These are phyloP conservation scores for Serendipita indica DNA, from an alignment of 768 basidiomycete genomes.

Conservation along the genomic window DNA sequence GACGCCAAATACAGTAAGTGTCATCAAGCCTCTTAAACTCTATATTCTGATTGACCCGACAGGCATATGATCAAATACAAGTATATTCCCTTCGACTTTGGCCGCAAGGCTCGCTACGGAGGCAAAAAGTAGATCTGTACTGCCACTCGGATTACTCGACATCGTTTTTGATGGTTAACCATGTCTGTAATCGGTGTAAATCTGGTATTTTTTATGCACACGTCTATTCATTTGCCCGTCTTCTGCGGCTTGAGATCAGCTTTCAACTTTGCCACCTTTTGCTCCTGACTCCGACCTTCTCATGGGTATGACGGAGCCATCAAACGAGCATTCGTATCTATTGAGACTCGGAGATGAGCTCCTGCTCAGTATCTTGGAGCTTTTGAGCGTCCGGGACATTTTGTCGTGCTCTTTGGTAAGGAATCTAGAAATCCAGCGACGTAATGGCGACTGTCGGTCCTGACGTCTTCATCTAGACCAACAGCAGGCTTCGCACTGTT, in stretches of 20 bases:
- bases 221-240: too few species aligned
- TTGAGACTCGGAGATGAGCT: slow-evolving; percentile 5
- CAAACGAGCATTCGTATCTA: too few species aligned
- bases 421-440: not conserved
- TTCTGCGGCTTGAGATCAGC: too few species aligned
- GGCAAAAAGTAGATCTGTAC: too few species aligned
- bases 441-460: not conserved
- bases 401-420: not conserved
- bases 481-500: not conserved
- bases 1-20: slow-evolving; percentile 85
- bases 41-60: slow-evolving; percentile 6
- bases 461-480: not conserved
- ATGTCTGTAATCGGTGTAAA: too few species aligned
- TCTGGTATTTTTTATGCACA: too few species aligned
- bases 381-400: not conserved
- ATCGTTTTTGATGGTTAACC: too few species aligned
- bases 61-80: slow-evolving; percentile 99
- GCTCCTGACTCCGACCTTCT: too few species aligned
- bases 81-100: slow-evolving; percentile 90
- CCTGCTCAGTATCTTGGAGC: not conserved
- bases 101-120: slow-evolving; percentile 82
- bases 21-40: slow-evolving; percentile 7
- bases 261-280: too few species aligned
- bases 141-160: too few species aligned
- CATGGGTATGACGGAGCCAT: too few species aligned